Percentiles rank a stretch among this genome's conserved stretches.
Conservation (phyloP, 805 yeast genomes). For the Wickerhamia fluorescens region DNA sequence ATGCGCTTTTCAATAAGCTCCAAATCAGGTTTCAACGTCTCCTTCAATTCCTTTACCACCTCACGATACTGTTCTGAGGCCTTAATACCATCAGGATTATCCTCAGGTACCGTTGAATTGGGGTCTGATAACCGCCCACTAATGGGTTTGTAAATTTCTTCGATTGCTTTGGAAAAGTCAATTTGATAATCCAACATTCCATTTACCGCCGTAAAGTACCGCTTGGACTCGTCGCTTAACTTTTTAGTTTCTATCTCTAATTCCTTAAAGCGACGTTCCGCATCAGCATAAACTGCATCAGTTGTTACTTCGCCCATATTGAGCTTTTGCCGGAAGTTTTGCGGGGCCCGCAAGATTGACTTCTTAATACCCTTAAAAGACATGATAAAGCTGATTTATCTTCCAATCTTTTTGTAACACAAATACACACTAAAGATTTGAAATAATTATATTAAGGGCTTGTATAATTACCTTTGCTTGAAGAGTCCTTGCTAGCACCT, state of each 20-base stretch:
- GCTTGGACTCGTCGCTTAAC: constrained; percentile 79
- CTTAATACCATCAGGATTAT: constrained; percentile 92
- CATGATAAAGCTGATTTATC: constrained; percentile 34
- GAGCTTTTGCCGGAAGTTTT: constrained; percentile 80
- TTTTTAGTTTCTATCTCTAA: constrained; percentile 85
- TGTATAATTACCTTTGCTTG: constrained; percentile 2
- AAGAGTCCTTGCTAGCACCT: too few species aligned
- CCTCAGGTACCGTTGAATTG: constrained; percentile 77
- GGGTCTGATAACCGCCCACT: constrained; percentile 91
- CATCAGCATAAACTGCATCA: constrained; percentile 90
- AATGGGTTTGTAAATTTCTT: constrained; percentile 93
- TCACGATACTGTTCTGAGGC: constrained; percentile 90
- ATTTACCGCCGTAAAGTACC: constrained; percentile 86
- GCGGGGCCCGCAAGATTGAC: constrained; percentile 83
- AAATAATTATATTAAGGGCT: too few species aligned
- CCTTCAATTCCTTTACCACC: constrained; percentile 80
- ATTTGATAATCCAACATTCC: constrained; percentile 92
- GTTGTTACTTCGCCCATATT: constrained; percentile 61
- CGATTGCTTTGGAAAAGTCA: constrained; percentile 92
- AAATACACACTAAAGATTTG: too few species aligned
- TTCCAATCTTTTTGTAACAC: neutral
- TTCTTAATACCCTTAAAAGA: constrained; percentile 85
- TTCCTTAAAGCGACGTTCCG: constrained; percentile 93
- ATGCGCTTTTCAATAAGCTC: constrained; percentile 87
- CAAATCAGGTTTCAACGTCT: constrained; percentile 83